These are phyloP conservation scores for Vaccinium corymbosum DNA, from an alignment of 148 eudicot species.

Conservation along the genomic window DNA sequence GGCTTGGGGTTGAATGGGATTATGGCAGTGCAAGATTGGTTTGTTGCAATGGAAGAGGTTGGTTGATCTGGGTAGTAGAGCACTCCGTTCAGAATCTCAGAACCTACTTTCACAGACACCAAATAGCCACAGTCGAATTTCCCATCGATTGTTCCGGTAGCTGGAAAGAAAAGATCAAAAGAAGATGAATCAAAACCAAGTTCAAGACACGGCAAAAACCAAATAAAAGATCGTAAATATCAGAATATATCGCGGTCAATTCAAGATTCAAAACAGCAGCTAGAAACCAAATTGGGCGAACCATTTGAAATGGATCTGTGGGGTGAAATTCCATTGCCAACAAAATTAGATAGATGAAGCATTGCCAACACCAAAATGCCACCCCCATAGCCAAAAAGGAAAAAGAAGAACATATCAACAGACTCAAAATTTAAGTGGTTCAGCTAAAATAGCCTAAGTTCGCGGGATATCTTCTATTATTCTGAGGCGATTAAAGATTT, in stretches of 20 bases:
- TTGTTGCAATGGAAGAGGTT: slow-evolving; percentile 8
- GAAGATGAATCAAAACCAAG: not conserved
- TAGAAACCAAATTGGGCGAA: not conserved
- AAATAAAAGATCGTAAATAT: not conserved
- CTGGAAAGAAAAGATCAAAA: slow-evolving; percentile 23
- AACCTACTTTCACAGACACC: slow-evolving; percentile 55
- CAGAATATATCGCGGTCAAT: not conserved
- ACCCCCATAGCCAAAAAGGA: not conserved
- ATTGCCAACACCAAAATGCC: not conserved
- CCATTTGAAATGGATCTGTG: not conserved
- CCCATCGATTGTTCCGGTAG: slow-evolving; percentile 57
- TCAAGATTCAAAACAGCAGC: not conserved
- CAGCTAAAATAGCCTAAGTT: not conserved
- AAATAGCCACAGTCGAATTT: slow-evolving; percentile 73
- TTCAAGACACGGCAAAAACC: not conserved
- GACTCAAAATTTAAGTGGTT: not conserved
- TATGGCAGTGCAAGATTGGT: slow-evolving; percentile 34
- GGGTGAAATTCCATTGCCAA: not conserved
- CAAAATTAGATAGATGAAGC: not conserved
- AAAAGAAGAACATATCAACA: not conserved
- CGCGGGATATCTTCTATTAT: not conserved
- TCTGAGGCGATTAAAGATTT: not conserved
- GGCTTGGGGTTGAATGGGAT: slow-evolving; percentile 35
- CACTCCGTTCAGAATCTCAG: slow-evolving; percentile 50
- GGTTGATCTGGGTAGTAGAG: slow-evolving; percentile 53